These are phyloP conservation scores for Immersiella caudata DNA, from an alignment of 495 filamentous ascomycete genomes.

Conservation along the genomic window DNA sequence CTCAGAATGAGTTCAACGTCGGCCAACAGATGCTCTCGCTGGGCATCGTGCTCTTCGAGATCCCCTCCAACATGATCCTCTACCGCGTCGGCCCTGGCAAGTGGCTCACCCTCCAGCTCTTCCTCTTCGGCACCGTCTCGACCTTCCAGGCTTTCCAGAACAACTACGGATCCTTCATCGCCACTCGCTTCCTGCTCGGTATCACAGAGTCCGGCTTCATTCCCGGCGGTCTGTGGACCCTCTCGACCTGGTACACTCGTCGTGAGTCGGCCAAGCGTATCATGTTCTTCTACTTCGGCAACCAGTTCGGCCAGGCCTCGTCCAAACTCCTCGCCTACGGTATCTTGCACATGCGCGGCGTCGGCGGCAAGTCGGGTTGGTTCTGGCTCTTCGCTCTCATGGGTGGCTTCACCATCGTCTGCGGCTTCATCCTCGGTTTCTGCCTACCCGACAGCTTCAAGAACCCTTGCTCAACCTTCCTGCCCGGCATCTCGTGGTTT, in stretches of 20 bases:
- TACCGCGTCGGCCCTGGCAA: constrained; percentile 59
- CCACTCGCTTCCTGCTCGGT: constrained; percentile 56
- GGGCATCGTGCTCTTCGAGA: constrained; percentile 61
- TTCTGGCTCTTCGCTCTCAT: constrained; percentile 62
- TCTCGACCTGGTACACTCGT: constrained; percentile 64
- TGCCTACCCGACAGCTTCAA: constrained; percentile 57
- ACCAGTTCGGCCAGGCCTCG: constrained; percentile 54
- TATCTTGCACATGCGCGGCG: constrained; percentile 48
- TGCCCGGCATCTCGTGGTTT: constrained; percentile 41
- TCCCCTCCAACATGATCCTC: constrained; percentile 61
- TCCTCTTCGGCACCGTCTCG: constrained; percentile 60
- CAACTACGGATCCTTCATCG: constrained; percentile 51
- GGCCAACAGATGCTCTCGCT: constrained; percentile 59
- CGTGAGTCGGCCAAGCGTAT: constrained; percentile 59
- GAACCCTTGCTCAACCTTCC: constrained; percentile 48
- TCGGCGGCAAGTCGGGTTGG: constrained; percentile 57
- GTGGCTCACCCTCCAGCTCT: constrained; percentile 62
- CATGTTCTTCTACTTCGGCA: constrained; percentile 61
- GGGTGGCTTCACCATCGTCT: constrained; percentile 56
- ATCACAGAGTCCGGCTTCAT: constrained; percentile 62
- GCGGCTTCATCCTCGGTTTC: constrained; percentile 53
- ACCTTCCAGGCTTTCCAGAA: constrained; percentile 63
- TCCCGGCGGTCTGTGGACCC: constrained; percentile 61
- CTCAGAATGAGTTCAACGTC: constrained; percentile 60
- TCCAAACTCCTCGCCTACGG: constrained; percentile 41